Percentiles rank a stretch among this genome's conserved stretches.
Conservation (phyloP, 305 asterid species). For the Fraxinus baroniana region DNA sequence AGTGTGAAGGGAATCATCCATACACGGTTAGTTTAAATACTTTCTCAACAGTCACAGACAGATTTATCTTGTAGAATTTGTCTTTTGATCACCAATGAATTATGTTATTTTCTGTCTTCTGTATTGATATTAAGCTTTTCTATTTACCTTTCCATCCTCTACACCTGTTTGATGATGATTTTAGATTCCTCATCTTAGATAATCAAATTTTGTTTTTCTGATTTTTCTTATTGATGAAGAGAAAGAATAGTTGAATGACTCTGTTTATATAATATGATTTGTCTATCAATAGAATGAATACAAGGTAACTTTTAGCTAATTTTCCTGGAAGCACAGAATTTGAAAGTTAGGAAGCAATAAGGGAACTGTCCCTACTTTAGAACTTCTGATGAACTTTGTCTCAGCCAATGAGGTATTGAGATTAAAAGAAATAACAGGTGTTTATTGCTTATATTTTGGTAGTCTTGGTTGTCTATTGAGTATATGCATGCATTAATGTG, state of each 20-base stretch:
- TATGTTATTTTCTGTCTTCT: slow-evolving; percentile 12
- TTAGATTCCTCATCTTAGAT: not conserved
- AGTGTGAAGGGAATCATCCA: slow-evolving; percentile 75
- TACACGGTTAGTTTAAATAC: slow-evolving; percentile 53
- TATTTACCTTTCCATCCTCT: slow-evolving; percentile 1
- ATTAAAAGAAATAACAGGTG: not conserved
- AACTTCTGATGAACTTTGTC: not conserved
- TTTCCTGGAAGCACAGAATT: not conserved
- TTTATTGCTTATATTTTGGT: not conserved
- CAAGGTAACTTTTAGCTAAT: not conserved
- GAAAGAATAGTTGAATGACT: not conserved
- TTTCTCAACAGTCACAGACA: slow-evolving; percentile 18
- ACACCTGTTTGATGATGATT: not conserved
- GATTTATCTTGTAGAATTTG: slow-evolving; percentile 20
- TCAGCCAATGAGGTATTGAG: slow-evolving; percentile 1
- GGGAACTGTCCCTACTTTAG: not conserved
- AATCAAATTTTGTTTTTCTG: not conserved
- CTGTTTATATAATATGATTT: not conserved
- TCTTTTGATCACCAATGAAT: not conserved
- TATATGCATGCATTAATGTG: not conserved
- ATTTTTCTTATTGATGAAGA: not conserved
- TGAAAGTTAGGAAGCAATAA: not conserved
- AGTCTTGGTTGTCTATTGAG: not conserved
- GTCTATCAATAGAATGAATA: not conserved
- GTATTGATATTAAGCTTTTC: slow-evolving; percentile 16